Conservation (phyloP, 768 basidiomycete species). For the Calocera cornea region DNA sequence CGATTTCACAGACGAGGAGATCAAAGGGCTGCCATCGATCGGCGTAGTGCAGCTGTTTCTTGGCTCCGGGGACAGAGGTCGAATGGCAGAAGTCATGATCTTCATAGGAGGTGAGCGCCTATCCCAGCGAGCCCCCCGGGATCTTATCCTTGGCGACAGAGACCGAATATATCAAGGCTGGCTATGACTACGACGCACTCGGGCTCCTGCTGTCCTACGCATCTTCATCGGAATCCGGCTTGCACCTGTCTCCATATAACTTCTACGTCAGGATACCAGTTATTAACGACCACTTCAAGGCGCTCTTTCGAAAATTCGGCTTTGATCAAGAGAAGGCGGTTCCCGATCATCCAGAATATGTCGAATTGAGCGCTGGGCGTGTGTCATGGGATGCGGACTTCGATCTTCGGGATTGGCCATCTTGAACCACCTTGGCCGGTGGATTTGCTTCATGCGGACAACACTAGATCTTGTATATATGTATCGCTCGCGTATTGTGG, state of each 20-base stretch:
- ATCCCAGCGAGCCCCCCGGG: background rate
- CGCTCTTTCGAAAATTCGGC: background rate
- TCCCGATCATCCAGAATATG: background rate
- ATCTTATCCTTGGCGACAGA: background rate
- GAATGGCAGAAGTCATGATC: conserved; percentile 3
- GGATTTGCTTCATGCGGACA: background rate
- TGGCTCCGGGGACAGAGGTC: background rate
- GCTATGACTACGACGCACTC: background rate
- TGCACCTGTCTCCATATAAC: background rate
- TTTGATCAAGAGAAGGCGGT: background rate
- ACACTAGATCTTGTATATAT: background rate
- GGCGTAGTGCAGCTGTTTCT: background rate
- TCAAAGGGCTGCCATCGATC: background rate
- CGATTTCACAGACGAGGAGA: background rate
- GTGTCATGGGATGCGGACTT: background rate
- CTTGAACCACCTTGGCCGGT: background rate
- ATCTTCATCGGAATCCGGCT: background rate
- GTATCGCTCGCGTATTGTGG: background rate
- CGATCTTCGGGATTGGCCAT: background rate
- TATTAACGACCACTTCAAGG: background rate
- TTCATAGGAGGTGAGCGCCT: background rate
- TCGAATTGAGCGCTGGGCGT: background rate
- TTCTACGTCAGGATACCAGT: background rate
- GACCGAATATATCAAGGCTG: background rate
- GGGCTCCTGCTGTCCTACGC: background rate